phyloP scores from a whole-genome alignment of 1,284 basidiomycete genomes.

The Ustilago sp. region DNA sequence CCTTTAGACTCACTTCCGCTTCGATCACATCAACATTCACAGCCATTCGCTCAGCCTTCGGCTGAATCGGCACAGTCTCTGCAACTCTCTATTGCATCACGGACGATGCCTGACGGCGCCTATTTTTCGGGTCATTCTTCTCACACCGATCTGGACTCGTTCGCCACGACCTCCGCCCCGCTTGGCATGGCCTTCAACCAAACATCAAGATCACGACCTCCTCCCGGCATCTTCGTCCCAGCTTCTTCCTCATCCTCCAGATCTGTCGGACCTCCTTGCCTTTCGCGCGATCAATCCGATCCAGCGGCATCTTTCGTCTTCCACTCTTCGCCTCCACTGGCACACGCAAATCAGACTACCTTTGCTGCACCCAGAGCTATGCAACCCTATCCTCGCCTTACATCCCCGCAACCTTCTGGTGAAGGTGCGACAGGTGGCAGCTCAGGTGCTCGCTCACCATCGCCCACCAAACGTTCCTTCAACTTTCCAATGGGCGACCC shows the following conservation, averaged over 20 bases:
- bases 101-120: slow-evolving; percentile 44
- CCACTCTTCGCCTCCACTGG: slow-evolving; percentile 29
- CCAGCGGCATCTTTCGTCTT: slow-evolving; percentile 18
- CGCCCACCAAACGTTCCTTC: slow-evolving; percentile 55
- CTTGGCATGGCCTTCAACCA: slow-evolving; percentile 24
- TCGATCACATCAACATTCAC: neutral
- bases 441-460: slow-evolving; percentile 52
- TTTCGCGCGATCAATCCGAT: slow-evolving; percentile 5
- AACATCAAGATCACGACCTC: slow-evolving; percentile 16
- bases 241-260: slow-evolving; percentile 16
- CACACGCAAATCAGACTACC: slow-evolving; percentile 21
- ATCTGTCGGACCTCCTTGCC: slow-evolving; percentile 19
- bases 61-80: slow-evolving; percentile 4
- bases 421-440: slow-evolving; percentile 8
- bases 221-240: slow-evolving; percentile 17
- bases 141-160: slow-evolving; percentile 8
- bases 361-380: slow-evolving; percentile 52
- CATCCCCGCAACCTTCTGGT: slow-evolving; percentile 51
- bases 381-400: slow-evolving; percentile 55
- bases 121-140: slow-evolving; percentile 14
- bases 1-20: slow-evolving; percentile 2
- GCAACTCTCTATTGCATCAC: slow-evolving; percentile 1
- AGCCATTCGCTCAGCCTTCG: neutral
- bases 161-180: slow-evolving; percentile 7
- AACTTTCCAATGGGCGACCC: slow-evolving; percentile 56